These are phyloP conservation scores for Rauvolfia tetraphylla DNA, from an alignment of 257 asterid genomes.

Conservation along the genomic window DNA sequence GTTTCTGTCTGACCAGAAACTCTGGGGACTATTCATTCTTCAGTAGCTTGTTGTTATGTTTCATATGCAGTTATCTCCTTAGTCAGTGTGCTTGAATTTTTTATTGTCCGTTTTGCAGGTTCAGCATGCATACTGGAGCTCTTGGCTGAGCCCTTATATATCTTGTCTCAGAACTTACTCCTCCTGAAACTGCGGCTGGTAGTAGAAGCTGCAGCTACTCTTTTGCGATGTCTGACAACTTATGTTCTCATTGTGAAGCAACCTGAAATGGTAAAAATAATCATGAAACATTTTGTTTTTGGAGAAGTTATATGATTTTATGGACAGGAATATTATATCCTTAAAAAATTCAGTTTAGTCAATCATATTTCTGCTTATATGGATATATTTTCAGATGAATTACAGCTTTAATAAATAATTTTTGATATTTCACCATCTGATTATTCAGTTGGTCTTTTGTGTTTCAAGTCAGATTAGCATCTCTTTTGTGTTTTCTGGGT, in stretches of 20 bases:
- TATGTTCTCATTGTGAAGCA: constrained; percentile 70
- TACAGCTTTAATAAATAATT: not conserved
- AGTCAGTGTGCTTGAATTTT: not conserved
- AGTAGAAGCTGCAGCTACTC: constrained; percentile 75
- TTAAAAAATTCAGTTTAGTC: not conserved
- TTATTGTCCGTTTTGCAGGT: constrained; percentile 39
- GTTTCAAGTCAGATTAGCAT: not conserved
- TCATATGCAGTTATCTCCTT: not conserved
- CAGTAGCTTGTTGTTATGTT: constrained; percentile 5
- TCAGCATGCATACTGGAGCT: constrained; percentile 92
- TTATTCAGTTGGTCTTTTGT: not conserved
- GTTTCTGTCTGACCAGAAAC: not conserved
- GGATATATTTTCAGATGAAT: not conserved
- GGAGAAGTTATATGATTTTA: not conserved
- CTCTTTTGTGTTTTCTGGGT: not conserved
- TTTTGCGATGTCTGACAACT: constrained; percentile 70
- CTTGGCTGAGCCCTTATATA: constrained; percentile 88
- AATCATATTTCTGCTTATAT: not conserved
- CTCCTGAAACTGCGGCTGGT: constrained; percentile 84
- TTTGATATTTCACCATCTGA: not conserved
- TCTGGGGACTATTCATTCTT: not conserved
- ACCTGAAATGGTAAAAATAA: constrained; percentile 54
- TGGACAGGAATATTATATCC: not conserved
- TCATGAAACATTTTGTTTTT: not conserved
- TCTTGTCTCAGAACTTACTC: constrained; percentile 78